Evolutionary conservation across 352 stramenopile genomes (phyloP).

Genomic region (Phytophthora meadii): DNA sequence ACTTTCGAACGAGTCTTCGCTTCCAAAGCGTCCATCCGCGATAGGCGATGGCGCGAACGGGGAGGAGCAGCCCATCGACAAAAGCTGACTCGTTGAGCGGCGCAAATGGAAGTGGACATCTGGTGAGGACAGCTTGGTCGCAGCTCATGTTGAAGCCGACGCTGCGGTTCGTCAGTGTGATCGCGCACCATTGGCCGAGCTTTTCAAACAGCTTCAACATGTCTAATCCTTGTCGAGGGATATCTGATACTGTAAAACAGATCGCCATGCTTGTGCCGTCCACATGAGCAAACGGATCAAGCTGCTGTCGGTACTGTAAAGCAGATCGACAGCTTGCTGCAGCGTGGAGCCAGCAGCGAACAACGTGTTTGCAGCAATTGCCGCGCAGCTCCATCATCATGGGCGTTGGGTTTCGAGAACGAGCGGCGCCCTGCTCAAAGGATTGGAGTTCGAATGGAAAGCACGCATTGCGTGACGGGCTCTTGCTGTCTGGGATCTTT

Average conservation of each 20-base stretch:
- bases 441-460: background rate
- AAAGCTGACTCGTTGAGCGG: constrained; percentile 5
- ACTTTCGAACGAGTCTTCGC: constrained; percentile 14
- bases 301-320: constrained; percentile 21
- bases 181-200: background rate
- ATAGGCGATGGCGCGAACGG: constrained; percentile 31
- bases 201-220: constrained; percentile 14
- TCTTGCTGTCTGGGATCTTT: constrained; percentile 8
- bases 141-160: constrained; percentile 12
- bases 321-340: constrained; percentile 16
- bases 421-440: constrained; percentile 7
- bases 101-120: constrained; percentile 16
- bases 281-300: too few species aligned
- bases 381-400: too few species aligned
- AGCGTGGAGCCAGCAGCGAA: background rate
- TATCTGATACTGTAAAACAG: constrained; percentile 26
- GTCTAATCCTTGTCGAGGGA: background rate
- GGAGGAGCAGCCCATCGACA: constrained; percentile 25
- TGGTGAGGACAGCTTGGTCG: constrained; percentile 4
- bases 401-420: background rate
- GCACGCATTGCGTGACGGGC: constrained; percentile 8
- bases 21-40: constrained; percentile 14
- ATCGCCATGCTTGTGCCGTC: background rate
- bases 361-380: background rate
- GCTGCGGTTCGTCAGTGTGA: constrained; percentile 2